Percentiles rank a stretch among this genome's conserved stretches.
Evolutionary conservation across 2,329 filamentous ascomycete species (phyloP).

Genomic region (Scleromitrula shiraiana): DNA sequence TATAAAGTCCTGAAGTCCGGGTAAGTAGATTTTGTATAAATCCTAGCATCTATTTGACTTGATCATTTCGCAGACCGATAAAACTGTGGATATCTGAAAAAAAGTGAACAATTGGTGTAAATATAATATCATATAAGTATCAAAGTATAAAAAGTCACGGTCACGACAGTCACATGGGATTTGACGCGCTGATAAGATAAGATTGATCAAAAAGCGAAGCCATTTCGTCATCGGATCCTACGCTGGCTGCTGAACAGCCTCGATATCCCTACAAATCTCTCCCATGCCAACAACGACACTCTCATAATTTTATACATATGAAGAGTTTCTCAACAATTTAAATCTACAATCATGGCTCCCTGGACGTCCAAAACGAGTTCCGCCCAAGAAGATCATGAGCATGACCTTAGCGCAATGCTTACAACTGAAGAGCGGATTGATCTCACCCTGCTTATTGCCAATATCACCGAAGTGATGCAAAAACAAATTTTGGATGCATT

Average conservation of each 20-base stretch:
- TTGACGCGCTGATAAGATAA: conserved; percentile 3
- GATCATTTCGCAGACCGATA: no score
- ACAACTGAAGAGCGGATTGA: conserved; percentile 33
- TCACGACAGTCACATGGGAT: not conserved
- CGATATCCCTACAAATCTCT: no score
- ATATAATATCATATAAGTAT: not conserved
- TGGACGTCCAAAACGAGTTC: conserved; percentile 2
- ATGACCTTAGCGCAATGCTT: conserved; percentile 27
- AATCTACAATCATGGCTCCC: conserved; percentile 17
- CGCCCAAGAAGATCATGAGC: conserved; percentile 15
- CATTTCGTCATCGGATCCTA: conserved; percentile 6
- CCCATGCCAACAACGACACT: no score
- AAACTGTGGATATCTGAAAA: no score
- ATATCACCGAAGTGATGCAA: conserved; percentile 48
- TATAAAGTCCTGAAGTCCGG: no score
- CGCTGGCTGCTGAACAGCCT: not conserved
- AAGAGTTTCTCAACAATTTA: not conserved
- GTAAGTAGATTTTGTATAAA: no score
- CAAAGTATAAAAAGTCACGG: no score
- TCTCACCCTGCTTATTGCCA: conserved; percentile 41
- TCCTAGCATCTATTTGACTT: no score
- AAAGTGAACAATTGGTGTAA: no score
- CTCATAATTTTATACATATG: no score
- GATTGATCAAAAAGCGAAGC: no score
- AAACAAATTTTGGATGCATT: conserved; percentile 45